Conservation (phyloP, 2,329 filamentous ascomycete genomes). For the Trichoderma semiorbis region DNA sequence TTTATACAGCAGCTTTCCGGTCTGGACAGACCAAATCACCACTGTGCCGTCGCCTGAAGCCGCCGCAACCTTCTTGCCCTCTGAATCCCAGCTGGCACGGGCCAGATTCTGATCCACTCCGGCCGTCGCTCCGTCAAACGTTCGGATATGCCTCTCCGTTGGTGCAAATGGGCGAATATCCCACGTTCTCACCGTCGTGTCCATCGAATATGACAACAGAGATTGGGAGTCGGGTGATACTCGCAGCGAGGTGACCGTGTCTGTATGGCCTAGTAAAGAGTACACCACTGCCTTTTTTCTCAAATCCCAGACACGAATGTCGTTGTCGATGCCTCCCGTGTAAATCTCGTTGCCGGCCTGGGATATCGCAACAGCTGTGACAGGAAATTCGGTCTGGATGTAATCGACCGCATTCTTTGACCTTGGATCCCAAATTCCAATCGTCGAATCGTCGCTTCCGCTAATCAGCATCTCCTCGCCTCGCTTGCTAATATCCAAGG, state of each 20-base stretch:
- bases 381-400: conserved; percentile 85
- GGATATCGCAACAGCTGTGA: conserved; percentile 86
- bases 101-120: conserved; percentile 91
- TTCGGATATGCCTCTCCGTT: conserved; percentile 76
- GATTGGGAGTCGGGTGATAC: conserved; percentile 93
- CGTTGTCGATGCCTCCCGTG: conserved; percentile 92
- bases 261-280: conserved; percentile 81
- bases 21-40: conserved; percentile 84
- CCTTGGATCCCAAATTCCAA: conserved; percentile 94
- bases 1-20: conserved; percentile 90
- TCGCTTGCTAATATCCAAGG: conserved; percentile 80
- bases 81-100: conserved; percentile 82
- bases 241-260: conserved; percentile 85
- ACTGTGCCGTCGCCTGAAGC: conserved; percentile 89
- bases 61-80: conserved; percentile 81
- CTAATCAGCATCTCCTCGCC: conserved; percentile 89
- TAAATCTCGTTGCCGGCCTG: conserved; percentile 96
- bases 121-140: conserved; percentile 85
- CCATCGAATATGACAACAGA: conserved; percentile 87
- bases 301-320: conserved; percentile 95
- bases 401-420: conserved; percentile 85
- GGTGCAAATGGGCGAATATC: conserved; percentile 94
- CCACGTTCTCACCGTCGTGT: conserved; percentile 92
- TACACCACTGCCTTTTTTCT: conserved; percentile 88
- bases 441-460: conserved; percentile 88